Conservation (phyloP, 148 eudicot species). For the Rhododendron henanense region DNA sequence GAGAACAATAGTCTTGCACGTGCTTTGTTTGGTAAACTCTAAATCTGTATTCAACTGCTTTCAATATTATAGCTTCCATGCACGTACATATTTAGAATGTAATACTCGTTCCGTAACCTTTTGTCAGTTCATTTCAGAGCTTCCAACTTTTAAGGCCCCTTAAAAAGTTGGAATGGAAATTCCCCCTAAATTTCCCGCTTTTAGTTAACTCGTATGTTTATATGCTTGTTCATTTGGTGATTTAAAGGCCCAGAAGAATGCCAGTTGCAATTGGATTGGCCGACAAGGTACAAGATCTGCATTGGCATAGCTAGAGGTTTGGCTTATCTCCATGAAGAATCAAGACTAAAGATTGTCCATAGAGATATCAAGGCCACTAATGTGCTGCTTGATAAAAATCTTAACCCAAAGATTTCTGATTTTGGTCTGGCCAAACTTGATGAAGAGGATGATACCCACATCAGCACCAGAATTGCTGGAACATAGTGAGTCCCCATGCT, state of each 20-base stretch:
- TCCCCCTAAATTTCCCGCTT: not conserved
- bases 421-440: constrained; percentile 48
- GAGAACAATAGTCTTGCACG: constrained; percentile 46
- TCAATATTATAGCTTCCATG: not conserved
- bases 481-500: constrained; percentile 31
- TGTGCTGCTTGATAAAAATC: constrained; percentile 49
- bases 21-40: constrained; percentile 37
- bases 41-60: not conserved
- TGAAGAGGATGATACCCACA: constrained; percentile 46
- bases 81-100: not conserved
- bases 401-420: constrained; percentile 42
- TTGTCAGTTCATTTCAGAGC: not conserved
- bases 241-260: constrained; percentile 29
- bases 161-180: not conserved
- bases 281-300: constrained; percentile 33
- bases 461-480: constrained; percentile 50
- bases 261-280: constrained; percentile 34
- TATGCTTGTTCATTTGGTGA: not conserved
- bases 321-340: constrained; percentile 48
- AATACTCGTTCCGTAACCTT: not conserved
- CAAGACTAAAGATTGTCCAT: constrained; percentile 50
- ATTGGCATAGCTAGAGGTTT: constrained; percentile 42
- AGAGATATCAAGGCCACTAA: constrained; percentile 55
- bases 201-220: not conserved
- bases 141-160: not conserved